Base-by-base conservation (phyloP, 176 grass and related monocot species). In the Lolium multiflorum region DNA sequence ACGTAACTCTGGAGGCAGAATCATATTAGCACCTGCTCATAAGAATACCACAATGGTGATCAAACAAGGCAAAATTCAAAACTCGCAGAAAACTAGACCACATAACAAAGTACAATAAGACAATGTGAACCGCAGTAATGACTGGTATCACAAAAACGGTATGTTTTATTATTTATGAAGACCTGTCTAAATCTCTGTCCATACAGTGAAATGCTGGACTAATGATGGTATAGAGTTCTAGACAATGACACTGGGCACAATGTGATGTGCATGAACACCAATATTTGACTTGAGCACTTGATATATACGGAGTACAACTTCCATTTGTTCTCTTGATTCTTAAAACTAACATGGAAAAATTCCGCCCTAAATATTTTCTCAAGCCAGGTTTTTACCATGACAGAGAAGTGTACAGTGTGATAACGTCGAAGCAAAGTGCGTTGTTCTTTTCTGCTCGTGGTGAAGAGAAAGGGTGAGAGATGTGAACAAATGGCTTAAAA, bases 1-100 rank as follows among this genome's bases (percentile, higher is more conserved):
- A 25, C 35, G n/a, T 80, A 88, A 84, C 72, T 83, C 75, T 78
- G 71, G 56, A 74, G 84, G 89, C 41, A 90, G 71, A 81, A 66
- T 89, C 81, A 83, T 76, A 88, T 88, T 93, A 85, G 90, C 65
- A 93, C 59, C 89, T 92, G 88, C 83, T 12, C 74, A 90, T 88
- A 84, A 93, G 49, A 90, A 68, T 12, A 13, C 15, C 68, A 92
- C 76, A 49, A 54, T 76, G 63, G 35, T 80, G 31, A 91, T 74
- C 67, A 89, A 79, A 87, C 10, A 75, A 86, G 21, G 13, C 17
- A 72, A 81, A 84, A 48, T 58, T 41, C 12, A 71, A 65, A 76
- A 25, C 63, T 69, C 16, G 65, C 31, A 86, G 12, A 78, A 74
- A 84, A 86, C 78, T 65, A 86, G 57, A 52, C 49, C 52, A 76